Evolutionary conservation across 352 stramenopile species (phyloP), one percentile per base, ranked within the genome.

Genomic region (Thalassiosira hispida): DNA sequence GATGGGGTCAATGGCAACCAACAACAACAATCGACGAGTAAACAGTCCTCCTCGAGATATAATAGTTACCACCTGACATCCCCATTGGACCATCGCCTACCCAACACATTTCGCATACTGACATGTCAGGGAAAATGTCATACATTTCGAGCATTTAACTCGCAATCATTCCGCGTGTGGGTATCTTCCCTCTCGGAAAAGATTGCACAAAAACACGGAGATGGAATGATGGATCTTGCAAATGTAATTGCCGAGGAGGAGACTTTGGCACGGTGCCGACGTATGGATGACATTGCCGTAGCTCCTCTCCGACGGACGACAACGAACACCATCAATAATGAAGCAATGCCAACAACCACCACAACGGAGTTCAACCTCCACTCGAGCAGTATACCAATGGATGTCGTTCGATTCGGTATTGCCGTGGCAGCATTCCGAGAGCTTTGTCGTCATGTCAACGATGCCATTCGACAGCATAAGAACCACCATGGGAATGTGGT

Each of bases 231-330:
- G 40, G 73, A 82, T 59, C 71, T 90, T 72, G 84, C 84, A 18
- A 79, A 89, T 70, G 49, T 91, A 6, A 89, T 91, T 64, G 70
- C 89, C 8, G 73, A 79, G 23, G 84, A 91, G 18, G 82, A 91
- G 69, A 80, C 61, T 11, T 44, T 83, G 16, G 81, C 82, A 20
- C 76, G 84, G 18, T 86, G 68, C 55, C 53, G 75, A 73, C 81
- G 84, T 20, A 80, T 79, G 40, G 64, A 71, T 11, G 69, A 73
- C 8, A 18, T 86, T 56, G 71, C 81, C 11, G 55, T 88, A 1
- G 47, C 66, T 22, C 71, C 83, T 56, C 33, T 89, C 35, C 20
- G 35, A 22, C 11, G n/a, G n/a, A 20, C 56, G 11, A 52, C 47
- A 23, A 73, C 49, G 14, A 49, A 59, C 11, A 9, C 25, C 27